Percentiles rank a stretch among this genome's conserved stretches.
These are phyloP conservation scores for Talaromyces marneffei DNA, from an alignment of 2,329 filamentous ascomycete species.

Conservation along the genomic window DNA sequence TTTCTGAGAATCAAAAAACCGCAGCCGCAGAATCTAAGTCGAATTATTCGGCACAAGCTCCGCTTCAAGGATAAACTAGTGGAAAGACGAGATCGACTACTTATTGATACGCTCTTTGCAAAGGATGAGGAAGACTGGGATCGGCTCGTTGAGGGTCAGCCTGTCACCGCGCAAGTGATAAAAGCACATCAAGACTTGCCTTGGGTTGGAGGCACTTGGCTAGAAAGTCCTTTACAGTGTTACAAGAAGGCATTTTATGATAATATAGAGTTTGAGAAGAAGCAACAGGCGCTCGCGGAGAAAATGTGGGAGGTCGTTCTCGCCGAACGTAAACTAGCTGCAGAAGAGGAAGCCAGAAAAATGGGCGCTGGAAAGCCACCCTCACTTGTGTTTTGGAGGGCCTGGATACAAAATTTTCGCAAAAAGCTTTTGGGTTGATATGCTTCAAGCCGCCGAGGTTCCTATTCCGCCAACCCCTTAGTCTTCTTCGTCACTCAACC, in stretches of 20 bases:
- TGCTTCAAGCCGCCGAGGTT: background rate
- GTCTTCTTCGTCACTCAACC: background rate
- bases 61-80: conserved; percentile 31
- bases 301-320: conserved; percentile 39
- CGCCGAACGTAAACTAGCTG: conserved; percentile 32
- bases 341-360: conserved; percentile 19
- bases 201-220: conserved; percentile 22
- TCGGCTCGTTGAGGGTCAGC: conserved; percentile 21
- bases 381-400: background rate
- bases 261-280: conserved; percentile 21
- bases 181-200: background rate
- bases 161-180: background rate
- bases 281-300: conserved; percentile 26
- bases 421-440: background rate
- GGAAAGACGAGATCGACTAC: conserved; percentile 27
- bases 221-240: conserved; percentile 17
- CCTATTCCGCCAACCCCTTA: background rate
- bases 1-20: conserved; percentile 43
- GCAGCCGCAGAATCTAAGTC: conserved; percentile 36
- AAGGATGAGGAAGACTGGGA: conserved; percentile 41
- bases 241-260: conserved; percentile 21
- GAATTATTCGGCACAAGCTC: conserved; percentile 32
- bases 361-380: background rate
- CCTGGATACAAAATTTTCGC: background rate
- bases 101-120: conserved; percentile 28